Evolutionary conservation across 2,329 filamentous ascomycete species (phyloP), one percentile per base, ranked within the genome.

Genomic region (Diaporthe ilicicola): DNA sequence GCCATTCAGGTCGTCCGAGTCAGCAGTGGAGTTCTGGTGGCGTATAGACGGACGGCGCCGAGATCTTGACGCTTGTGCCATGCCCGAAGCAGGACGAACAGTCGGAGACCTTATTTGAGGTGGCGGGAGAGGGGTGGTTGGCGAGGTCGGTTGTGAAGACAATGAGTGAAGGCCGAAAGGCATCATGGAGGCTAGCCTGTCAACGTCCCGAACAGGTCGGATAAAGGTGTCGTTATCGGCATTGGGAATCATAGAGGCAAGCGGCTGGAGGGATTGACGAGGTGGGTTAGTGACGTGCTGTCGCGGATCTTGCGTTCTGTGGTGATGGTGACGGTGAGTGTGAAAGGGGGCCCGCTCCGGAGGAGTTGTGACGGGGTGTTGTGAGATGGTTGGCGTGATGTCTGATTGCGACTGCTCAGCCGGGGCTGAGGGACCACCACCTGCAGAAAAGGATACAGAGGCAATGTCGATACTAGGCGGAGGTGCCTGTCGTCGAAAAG

Each of bases 121-220:
- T 1, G 92, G 90, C 56, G 92, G 92, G 54, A 93, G 87, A 17
- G 94, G 94, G 0, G 94, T 97, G 8, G 94, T 96, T 1, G 94
- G 94, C 15, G 94, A 98, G 70, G 95, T 93, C 10, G 96, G 96
- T 79, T 97, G 95, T n/a, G 95, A 98, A 51, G 89, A 88, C 67
- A 94, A 83, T 67, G 92, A 91, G 13, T 88, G 86, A 73, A 92
- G 89, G 67, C 91, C 85, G 50, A 91, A 88, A 8, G 92, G 89
- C 54, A 92, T 86, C 91, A 96, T 97, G 66, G 93, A 96, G 56
- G 92, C 93, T 71, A 96, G 87, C 72, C 94, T 90, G 79, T 98
- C 94, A 54, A 90, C 86, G 78, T 97, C 93, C 75, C 94, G 91
- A 44, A 95, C 92, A 9, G 93, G 93, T 65, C 94, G 90, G 72